Percentiles rank a stretch among this genome's conserved stretches.
These are phyloP conservation scores for Talaromyces sp. DNA, from an alignment of 2,329 filamentous ascomycete species.

Conservation along the genomic window DNA sequence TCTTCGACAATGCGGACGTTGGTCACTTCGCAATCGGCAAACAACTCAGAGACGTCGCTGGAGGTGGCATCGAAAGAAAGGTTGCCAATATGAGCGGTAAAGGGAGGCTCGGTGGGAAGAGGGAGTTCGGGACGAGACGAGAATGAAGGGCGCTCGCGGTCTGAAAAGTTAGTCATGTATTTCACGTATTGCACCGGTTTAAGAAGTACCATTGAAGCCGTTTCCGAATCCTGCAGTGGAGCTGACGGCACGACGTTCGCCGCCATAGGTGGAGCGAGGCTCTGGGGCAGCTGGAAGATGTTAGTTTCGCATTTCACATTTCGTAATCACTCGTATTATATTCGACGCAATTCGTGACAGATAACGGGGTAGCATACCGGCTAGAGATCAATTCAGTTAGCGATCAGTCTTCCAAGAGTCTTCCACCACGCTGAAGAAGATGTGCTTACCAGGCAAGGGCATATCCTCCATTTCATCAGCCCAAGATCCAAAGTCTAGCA, in stretches of 20 bases:
- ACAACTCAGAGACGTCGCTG: constrained; percentile 81
- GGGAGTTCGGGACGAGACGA: constrained; percentile 67
- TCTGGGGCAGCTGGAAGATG: constrained; percentile 36
- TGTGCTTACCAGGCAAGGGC: constrained; percentile 66
- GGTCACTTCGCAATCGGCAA: constrained; percentile 77
- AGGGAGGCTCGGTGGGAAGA: constrained; percentile 88
- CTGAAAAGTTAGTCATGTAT: constrained; percentile 23
- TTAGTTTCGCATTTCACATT: background rate
- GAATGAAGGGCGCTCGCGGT: constrained; percentile 42
- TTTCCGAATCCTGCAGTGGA: constrained; percentile 38
- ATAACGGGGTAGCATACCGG: constrained; percentile 28
- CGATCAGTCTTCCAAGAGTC: background rate
- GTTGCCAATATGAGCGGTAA: constrained; percentile 93
- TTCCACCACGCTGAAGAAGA: no score
- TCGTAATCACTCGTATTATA: background rate
- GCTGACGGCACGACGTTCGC: constrained; percentile 52
- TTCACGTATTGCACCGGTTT: background rate
- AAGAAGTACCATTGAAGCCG: constrained; percentile 36
- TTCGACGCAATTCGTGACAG: background rate
- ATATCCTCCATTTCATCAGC: constrained; percentile 97
- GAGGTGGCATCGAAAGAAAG: constrained; percentile 90
- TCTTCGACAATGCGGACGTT: constrained; percentile 97
- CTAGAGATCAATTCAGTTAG: constrained; percentile 25
- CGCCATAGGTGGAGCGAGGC: constrained; percentile 48
- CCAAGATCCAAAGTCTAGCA: constrained; percentile 79